Conservation (phyloP, 2,329 filamentous ascomycete genomes). For the Beauveria bassiana region DNA sequence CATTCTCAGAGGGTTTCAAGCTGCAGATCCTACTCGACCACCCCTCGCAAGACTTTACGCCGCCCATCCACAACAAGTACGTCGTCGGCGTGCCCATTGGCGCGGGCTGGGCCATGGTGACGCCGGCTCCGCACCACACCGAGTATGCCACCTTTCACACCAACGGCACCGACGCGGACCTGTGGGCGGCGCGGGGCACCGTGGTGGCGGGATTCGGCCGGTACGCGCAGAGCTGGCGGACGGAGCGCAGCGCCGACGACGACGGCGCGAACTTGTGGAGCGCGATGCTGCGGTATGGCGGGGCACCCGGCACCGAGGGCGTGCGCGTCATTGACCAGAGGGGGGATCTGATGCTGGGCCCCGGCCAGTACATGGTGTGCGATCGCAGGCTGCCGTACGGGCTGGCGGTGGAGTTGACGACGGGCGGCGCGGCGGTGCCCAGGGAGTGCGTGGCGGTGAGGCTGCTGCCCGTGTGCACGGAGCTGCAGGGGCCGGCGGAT, state of each 20-base stretch:
- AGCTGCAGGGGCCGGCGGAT: neutral
- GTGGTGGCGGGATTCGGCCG: neutral
- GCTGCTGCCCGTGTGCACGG: constrained; percentile 3
- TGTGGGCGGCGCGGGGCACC: neutral
- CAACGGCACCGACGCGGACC: constrained; percentile 2
- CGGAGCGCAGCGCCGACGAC: neutral
- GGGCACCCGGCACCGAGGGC: neutral
- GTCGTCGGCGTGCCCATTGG: neutral
- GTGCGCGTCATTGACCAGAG: neutral
- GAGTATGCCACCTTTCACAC: neutral
- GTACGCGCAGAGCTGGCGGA: neutral
- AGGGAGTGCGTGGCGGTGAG: neutral
- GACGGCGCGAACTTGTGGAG: neutral
- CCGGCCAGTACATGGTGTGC: constrained; percentile 6
- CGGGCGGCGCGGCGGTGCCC: neutral
- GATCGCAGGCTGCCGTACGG: constrained; percentile 1
- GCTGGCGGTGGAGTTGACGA: constrained; percentile 1
- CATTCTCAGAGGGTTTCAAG: neutral
- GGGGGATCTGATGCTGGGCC: neutral
- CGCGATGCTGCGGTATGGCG: neutral
- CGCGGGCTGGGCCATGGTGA: constrained; percentile 2
- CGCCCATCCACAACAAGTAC: neutral
- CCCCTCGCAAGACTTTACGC: neutral
- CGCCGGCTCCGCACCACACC: neutral
- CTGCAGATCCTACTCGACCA: neutral